Evolutionary conservation across 208 protist genomes (phyloP), one percentile per base, ranked within the genome.

Genomic region (Leishmania guyanensis): DNA sequence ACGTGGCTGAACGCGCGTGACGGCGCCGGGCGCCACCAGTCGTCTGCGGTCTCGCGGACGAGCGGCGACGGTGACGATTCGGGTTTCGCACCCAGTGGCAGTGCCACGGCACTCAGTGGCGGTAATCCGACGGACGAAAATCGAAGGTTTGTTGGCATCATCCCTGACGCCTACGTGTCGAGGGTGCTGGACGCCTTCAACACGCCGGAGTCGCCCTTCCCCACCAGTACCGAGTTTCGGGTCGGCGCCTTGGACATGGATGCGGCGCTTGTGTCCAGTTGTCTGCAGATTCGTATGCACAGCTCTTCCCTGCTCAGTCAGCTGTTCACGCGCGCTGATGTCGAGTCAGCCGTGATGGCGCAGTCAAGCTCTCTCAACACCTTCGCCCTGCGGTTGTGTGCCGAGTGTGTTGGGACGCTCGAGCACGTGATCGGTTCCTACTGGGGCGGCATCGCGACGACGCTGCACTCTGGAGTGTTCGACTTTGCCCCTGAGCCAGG

Each of bases 391-490:
- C 86, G 92, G 17, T 77, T 96, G 54, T 85, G 89, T 43, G 84
- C 84, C 65, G 86, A 84, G 68, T 95, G 87, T 75, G 83, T 95
- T 39, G 82, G 84, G 51, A 88, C 90, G 53, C 85, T 97, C 46
- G 93, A 96, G 84, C 81, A 95, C 78, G 88, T 92, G 26, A 60
- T 95, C 17, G 89, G 89, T 16, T 93, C 92, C 33, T 98, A 96
- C 84, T 98, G 94, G 93, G 89, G 92, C 54, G 93, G 94, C 51
- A 94, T 96, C 78, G 92, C 91, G 50, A 83, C 80, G 17, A 85
- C 90, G 10, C 89, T 96, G 43, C 92, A 94, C 81, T 82, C 80
- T 29, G 92, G 92, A 22, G 73, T 88, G 20, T 96, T 94, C 75
- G 92, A 96, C 87, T 94, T 93, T 68, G 51, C 46, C 33, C 86